Base-by-base conservation (phyloP, 768 basidiomycete genomes). In the Boletus fagicola region DNA sequence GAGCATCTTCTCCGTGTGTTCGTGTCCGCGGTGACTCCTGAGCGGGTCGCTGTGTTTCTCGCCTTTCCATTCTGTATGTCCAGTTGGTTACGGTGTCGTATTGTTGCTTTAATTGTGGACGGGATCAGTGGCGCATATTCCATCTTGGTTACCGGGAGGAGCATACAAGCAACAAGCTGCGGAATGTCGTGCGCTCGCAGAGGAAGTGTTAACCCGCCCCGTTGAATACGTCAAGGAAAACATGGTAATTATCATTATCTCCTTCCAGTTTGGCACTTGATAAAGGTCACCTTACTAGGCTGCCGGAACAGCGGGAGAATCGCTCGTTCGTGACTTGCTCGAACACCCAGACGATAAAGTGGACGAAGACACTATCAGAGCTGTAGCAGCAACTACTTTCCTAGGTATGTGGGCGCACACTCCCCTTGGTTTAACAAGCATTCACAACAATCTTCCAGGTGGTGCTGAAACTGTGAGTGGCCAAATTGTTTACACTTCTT, bases 71-170 rank as follows among this genome's bases (percentile, higher is more conserved):
- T 73, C 26, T 20, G 70, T 72, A 53, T 10, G 70, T 68, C 11
- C 18, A 3, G 5, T 46, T 13, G 2, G 16, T 13, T 38, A 5
- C 11, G 3, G 1, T 30, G 24, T 33, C n/a, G 2, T 2, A 12
- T 13, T 11, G 7, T 31, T 33, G 33, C 40, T 11, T 42, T 62
- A 11, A 63, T 30, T 0, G 15, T 40, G 3, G 15, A 30, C 0
- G 38, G 30, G 46, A n/a, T n/a, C 13, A 67, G 67, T 69, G 60
- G 51, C 54, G 39, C 30, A 72, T 31, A 58, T 76, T 28, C 75
- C 75, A 0, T 62, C 63, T 2, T 75, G 74, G 74, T 56, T 74
- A 36, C 75, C 71, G 0, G 74, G 75, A 20, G 66, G 71, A 22
- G 26, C n/a, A 24, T 73, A 57, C 60, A 68, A 69, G 38, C 48